Conservation (phyloP, 345 rosid genomes). For the Corymbia maculata region DNA sequence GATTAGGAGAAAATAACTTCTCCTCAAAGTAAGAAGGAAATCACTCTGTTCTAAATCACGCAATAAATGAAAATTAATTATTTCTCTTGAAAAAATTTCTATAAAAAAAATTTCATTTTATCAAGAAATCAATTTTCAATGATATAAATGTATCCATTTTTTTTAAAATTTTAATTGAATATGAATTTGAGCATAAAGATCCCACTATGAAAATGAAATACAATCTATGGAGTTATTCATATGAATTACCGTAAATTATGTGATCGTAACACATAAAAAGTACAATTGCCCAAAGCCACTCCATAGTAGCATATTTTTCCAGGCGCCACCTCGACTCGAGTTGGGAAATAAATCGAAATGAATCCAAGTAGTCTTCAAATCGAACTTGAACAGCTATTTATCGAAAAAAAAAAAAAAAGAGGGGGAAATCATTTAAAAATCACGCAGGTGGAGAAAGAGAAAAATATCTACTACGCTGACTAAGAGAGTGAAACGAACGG, state of each 20-base stretch:
- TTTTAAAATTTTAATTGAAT: not conserved
- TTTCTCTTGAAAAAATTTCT: not conserved
- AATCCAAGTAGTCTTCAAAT: not conserved
- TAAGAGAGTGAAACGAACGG: too few relatives aligned
- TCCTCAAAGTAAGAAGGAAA: not conserved
- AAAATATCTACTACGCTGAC: not conserved
- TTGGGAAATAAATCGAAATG: not conserved
- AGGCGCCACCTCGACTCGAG: not conserved
- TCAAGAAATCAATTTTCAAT: too few relatives aligned
- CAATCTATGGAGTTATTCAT: fast-evolving
- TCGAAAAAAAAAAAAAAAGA: too few relatives aligned
- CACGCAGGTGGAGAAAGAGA: not conserved
- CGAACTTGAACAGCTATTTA: not conserved
- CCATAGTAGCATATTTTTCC: not conserved
- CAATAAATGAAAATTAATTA: not conserved
- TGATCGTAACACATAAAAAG: not conserved
- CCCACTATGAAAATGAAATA: not conserved
- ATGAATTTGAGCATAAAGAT: fast-evolving
- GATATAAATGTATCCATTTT: fast-evolving
- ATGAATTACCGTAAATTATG: fast-evolving
- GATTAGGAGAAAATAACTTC: not conserved
- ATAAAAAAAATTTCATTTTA: not conserved
- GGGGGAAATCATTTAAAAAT: not conserved
- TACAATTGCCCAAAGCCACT: not conserved
- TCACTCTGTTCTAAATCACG: not conserved